Base-by-base conservation (phyloP, 371 early-diverging fungal genomes). In the Rhizopus microsporus region DNA sequence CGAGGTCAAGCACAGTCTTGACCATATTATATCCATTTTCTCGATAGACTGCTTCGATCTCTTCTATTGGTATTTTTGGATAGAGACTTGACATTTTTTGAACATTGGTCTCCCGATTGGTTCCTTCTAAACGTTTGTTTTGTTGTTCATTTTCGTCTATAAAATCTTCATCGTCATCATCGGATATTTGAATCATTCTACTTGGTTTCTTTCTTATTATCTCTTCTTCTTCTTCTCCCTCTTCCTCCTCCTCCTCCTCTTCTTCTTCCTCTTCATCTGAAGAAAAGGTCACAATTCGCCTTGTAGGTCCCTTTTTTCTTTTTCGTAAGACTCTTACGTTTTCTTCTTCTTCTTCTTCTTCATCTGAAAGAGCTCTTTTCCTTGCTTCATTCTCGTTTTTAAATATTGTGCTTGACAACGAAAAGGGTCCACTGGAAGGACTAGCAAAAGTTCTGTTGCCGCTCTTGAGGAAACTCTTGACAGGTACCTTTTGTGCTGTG, bases 71-170 rank as follows among this genome's bases (percentile, higher is more conserved):
- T 34, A 33, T 52, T 7, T 47, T 33, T 6, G 62, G 58, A 49
- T 51, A 60, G 5, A 60, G 12, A 5, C 9, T 15, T 42, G 51
- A 35, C 9, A 67, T 23, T 33, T 30, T 60, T 23, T 31, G 46
- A 13, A 51, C 40, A 7, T 59, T 65, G 17, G 51, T 33, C 54
- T 15, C 31, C 31, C 29, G 45, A 9, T 32, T 33, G 35, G 2
- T 54, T 13, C 10, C 23, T 5, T 23, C 59, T n/a, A n/a, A 56
- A 30, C 32, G 40, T 44, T 32, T 57, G 35, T 53, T 58, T 4
- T 16, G 29, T 30, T 45, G 47, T 44, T 53, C 63, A 31, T 53
- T 39, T 33, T 58, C 34, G 15, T 68, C 69, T 0, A 64, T 60
- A 52, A 63, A 67, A 3, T 50, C 52, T 12, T 35, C 34, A 13